A percentile compares a stretch with the other conserved stretches of the same genome.
Conservation (phyloP, 768 basidiomycete species). For the Mycena vitilis region DNA sequence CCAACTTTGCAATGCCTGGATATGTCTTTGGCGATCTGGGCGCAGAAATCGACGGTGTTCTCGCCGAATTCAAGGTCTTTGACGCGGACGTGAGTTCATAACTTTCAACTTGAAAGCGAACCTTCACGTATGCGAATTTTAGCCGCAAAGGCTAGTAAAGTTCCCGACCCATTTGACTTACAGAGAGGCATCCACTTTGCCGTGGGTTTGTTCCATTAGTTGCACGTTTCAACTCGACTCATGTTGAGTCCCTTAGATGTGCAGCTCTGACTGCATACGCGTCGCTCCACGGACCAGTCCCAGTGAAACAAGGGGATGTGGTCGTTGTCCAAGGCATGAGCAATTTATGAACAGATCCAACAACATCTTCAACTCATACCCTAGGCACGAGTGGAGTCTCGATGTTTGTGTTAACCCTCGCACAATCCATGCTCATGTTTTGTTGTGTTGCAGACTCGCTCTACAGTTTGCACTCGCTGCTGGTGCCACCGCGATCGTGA, state of each 20-base stretch:
- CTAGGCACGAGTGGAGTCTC: constrained; percentile 52
- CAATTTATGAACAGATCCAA: constrained; percentile 28
- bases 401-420: constrained; percentile 39
- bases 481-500: constrained; percentile 61
- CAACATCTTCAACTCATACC: too few species aligned
- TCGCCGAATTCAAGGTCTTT: constrained; percentile 52
- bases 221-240: too few species aligned
- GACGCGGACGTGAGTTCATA: constrained; percentile 47
- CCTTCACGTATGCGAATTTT: background rate
- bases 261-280: constrained; percentile 63
- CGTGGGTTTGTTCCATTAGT: constrained; percentile 40
- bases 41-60: constrained; percentile 49
- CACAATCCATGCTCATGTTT: background rate
- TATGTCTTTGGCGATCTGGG: constrained; percentile 51
- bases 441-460: constrained; percentile 49
- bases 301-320: constrained; percentile 59
- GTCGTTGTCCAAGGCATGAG: constrained; percentile 59
- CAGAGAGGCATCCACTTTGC: constrained; percentile 59
- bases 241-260: constrained; percentile 40
- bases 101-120: too few species aligned
- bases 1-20: constrained; percentile 49
- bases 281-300: constrained; percentile 51
- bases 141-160: constrained; percentile 43
- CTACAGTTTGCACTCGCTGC: constrained; percentile 58
- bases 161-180: constrained; percentile 58